phyloP scores from a whole-genome alignment of 768 basidiomycete species.

The Daedaleopsis nitida region DNA sequence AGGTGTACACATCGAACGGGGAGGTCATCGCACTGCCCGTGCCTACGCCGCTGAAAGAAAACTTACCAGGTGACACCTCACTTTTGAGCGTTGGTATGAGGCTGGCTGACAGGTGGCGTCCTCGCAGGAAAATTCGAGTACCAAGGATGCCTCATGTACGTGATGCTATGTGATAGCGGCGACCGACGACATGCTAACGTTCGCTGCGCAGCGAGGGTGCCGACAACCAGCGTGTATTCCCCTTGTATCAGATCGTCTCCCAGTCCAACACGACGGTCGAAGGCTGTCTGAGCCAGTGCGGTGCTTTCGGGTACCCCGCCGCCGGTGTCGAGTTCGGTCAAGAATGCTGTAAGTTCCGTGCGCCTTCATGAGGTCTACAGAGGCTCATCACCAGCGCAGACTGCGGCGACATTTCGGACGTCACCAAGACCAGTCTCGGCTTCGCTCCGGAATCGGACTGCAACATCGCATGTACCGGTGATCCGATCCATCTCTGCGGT shows the following conservation, averaged over 20 bases:
- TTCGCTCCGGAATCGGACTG: conserved; percentile 42
- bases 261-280: conserved; percentile 63
- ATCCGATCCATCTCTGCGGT: conserved; percentile 71
- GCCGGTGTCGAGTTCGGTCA: conserved; percentile 70
- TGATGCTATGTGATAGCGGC: not conserved
- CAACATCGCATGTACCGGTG: conserved; percentile 62
- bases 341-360: conserved; percentile 64
- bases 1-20: conserved; percentile 55
- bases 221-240: conserved; percentile 49
- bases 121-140: conserved; percentile 57
- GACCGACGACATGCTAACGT: not conserved
- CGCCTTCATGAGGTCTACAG: not conserved
- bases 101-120: not conserved
- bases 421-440: conserved; percentile 38
- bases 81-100: not conserved
- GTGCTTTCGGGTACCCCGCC: conserved; percentile 69
- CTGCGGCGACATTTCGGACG: conserved; percentile 69
- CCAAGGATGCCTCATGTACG: conserved; percentile 67
- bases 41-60: conserved; percentile 54
- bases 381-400: conserved; percentile 37
- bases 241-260: conserved; percentile 56
- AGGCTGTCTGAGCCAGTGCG: conserved; percentile 68
- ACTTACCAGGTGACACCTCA: conserved; percentile 44
- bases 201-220: conserved; percentile 46
- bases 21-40: conserved; percentile 59